phyloP scores from a whole-genome alignment of 1,284 basidiomycete species.

The Heliocybe sulcata region DNA sequence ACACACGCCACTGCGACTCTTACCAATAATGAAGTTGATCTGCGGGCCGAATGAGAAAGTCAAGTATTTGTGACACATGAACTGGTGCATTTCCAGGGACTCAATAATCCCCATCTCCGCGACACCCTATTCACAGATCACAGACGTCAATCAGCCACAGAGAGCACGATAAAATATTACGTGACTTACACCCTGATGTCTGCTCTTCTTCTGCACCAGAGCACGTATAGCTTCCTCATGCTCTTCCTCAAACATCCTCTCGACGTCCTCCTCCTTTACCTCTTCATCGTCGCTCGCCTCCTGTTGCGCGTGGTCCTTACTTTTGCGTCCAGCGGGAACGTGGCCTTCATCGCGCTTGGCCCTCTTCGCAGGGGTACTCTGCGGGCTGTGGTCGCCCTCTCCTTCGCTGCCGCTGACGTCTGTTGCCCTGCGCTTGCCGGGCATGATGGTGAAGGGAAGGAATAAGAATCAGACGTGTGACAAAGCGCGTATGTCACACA shows the following conservation, averaged over 20 bases:
- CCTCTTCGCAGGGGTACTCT: neutral
- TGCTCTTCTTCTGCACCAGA: conserved; percentile 44
- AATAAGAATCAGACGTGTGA: neutral
- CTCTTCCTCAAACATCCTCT: conserved; percentile 53
- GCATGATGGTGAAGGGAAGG: neutral
- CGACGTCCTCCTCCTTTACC: conserved; percentile 32
- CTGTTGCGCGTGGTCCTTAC: neutral
- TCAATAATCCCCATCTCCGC: conserved; percentile 88
- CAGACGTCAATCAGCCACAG: neutral
- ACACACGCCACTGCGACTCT: conserved; percentile 18
- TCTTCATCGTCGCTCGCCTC: conserved; percentile 15
- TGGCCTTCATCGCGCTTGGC: neutral
- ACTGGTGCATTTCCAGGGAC: conserved; percentile 81
- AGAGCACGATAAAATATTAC: neutral
- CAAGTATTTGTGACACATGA: conserved; percentile 93
- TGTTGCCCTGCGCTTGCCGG: neutral
- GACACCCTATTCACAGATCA: conserved; percentile 41
- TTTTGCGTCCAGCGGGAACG: neutral
- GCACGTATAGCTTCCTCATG: conserved; percentile 49
- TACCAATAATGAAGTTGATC: conserved; percentile 96
- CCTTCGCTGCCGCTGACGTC: neutral
- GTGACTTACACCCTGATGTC: conserved; percentile 32
- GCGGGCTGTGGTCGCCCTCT: neutral
- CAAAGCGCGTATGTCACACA: neutral
- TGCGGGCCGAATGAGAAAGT: conserved; percentile 81